These are phyloP conservation scores for Nicotiana benthamiana DNA, from an alignment of 257 asterid species.

Conservation along the genomic window DNA sequence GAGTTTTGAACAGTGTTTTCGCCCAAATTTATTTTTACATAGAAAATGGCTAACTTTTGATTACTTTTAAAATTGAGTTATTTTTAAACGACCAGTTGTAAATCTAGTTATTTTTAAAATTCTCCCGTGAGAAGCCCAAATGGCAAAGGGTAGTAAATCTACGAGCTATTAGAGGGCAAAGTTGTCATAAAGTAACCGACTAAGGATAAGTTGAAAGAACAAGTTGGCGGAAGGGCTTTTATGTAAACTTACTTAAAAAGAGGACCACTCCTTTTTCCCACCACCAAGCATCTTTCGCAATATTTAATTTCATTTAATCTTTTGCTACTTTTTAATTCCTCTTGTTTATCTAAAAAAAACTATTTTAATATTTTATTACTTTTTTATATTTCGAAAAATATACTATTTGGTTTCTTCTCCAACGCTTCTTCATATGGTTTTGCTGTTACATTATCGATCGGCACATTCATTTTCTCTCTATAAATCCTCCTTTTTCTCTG, in stretches of 20 bases:
- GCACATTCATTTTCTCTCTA: constrained; percentile 19
- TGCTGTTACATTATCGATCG: constrained; percentile 40
- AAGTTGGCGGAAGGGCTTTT: neutral
- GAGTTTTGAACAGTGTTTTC: no score
- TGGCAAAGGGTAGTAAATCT: neutral
- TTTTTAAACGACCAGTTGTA: no score
- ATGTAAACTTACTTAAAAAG: neutral
- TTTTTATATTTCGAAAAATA: constrained; percentile 2
- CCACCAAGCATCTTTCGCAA: constrained; percentile 15
- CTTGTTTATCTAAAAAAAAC: neutral
- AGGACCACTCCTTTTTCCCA: constrained; percentile 21
- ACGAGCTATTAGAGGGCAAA: neutral
- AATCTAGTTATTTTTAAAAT: no score
- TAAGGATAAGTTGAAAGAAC: neutral
- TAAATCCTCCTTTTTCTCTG: constrained; percentile 16
- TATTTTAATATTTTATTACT: neutral
- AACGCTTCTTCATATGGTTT: constrained; percentile 51
- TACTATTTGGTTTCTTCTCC: constrained; percentile 53
- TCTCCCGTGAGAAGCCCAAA: no score
- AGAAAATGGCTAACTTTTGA: no score
- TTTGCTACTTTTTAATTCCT: neutral
- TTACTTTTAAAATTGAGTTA: no score
- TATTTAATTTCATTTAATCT: neutral
- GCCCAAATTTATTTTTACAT: no score
- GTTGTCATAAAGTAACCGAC: neutral